Evolutionary conservation across 2,329 filamentous ascomycete species (phyloP).

Genomic region (Dactylellina haptotyla): DNA sequence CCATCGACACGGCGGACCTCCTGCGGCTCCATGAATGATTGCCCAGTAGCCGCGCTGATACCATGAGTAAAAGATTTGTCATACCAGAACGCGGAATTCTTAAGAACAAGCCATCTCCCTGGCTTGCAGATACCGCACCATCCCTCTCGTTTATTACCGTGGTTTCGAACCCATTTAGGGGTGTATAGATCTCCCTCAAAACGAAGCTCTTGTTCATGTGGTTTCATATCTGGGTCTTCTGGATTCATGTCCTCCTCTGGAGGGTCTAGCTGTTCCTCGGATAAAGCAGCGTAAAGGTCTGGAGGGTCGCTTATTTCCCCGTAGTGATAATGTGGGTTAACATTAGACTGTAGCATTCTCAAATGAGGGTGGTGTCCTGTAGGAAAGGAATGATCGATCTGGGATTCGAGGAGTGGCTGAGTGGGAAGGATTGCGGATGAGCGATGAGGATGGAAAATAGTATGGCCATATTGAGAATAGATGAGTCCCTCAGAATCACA

Average conservation of each 20-base stretch:
- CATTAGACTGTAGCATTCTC: slow-evolving; percentile 78
- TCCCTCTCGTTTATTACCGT: slow-evolving; percentile 86
- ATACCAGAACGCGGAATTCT: slow-evolving; percentile 93
- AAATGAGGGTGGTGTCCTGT: slow-evolving; percentile 67
- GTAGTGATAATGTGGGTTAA: slow-evolving; percentile 77
- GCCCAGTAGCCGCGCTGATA: slow-evolving; percentile 82
- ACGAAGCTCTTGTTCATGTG: slow-evolving; percentile 80
- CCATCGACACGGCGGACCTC: slow-evolving; percentile 80
- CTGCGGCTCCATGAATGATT: slow-evolving; percentile 79
- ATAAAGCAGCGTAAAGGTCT: slow-evolving; percentile 78
- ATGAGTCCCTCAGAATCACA: slow-evolving; percentile 37
- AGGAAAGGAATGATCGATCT: slow-evolving; percentile 64
- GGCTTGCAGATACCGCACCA: slow-evolving; percentile 92
- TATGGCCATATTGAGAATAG: slow-evolving; percentile 34
- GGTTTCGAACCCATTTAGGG: slow-evolving; percentile 82
- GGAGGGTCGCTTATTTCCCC: slow-evolving; percentile 78
- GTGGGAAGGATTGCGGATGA: slow-evolving; percentile 21
- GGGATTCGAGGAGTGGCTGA: slow-evolving; percentile 40
- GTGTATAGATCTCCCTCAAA: slow-evolving; percentile 86
- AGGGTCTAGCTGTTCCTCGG: slow-evolving; percentile 77
- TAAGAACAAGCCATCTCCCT: slow-evolving; percentile 84
- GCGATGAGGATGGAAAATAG: slow-evolving; percentile 23
- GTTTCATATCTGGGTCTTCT: slow-evolving; percentile 76
- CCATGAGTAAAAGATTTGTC: slow-evolving; percentile 91
- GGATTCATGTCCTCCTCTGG: slow-evolving; percentile 85